Conservation (phyloP, 169 alveolate species). For the Ichthyophthirius multifiliis region DNA sequence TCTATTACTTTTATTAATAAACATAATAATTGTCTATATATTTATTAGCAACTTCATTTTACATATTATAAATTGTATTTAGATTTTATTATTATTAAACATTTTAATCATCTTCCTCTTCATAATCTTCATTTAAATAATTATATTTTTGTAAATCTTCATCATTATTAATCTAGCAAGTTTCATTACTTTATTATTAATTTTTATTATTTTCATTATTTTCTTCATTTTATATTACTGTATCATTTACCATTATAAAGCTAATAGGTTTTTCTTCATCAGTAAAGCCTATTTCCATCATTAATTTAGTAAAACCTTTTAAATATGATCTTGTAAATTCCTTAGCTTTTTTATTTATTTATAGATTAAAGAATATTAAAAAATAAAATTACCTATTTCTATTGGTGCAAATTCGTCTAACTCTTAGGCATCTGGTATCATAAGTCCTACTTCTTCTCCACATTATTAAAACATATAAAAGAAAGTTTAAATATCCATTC, state of each 20-base stretch:
- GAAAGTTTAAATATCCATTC: slow-evolving; percentile 30
- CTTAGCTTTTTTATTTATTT: background rate
- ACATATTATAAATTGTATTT: background rate
- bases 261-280: background rate
- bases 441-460: slow-evolving; percentile 34
- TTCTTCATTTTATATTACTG: background rate
- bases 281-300: background rate
- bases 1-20: background rate
- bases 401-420: slow-evolving; percentile 38
- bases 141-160: background rate
- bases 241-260: background rate
- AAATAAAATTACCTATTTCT: background rate
- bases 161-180: background rate
- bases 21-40: background rate
- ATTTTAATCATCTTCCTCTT: background rate
- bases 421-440: slow-evolving; percentile 33
- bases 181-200: background rate
- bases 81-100: background rate
- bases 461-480: slow-evolving; percentile 23
- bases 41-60: background rate
- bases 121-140: background rate
- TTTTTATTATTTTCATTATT: background rate
- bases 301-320: slow-evolving; percentile 3
- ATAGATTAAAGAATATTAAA: background rate
- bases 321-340: background rate